Base-by-base conservation (phyloP, 164 flowering plant genomes). In the Kingdonia uniflora region DNA sequence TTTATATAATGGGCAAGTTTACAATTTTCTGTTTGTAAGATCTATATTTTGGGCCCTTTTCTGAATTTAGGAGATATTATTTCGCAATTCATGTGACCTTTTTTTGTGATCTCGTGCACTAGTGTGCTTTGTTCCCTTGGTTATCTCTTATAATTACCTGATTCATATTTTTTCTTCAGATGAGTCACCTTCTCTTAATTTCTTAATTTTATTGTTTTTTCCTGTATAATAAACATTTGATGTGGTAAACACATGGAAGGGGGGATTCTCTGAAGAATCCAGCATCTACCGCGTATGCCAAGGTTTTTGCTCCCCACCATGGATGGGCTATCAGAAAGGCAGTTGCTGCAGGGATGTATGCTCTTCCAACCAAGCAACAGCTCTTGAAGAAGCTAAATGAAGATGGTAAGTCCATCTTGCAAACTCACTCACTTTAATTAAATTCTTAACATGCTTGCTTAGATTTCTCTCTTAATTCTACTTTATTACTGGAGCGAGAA, bases 291-390 rank as follows among this genome's bases (percentile, higher is more conserved):
- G 97, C 97, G 49, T 90, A 90, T 73, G 63, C 80, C 12, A 68
- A 82, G 62, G 85, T 77, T 17, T 87, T 91, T 62, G 95, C 95
- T 2, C 95, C 95, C 38, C 87, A 66, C 55, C 95, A 87, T 58
- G 63, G 82, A 12, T 90, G 97, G 97, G 76, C 95, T 14, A 71
- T 90, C 54, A 75, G 97, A 68, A 76, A 82, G 23, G 91, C 95
- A 12, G 97, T 81, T 62, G 63, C 56, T 64, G 87, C 90, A 16
- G 95, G 94, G 20, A 84, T 90, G 91, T 86, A 74, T 71, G 74
- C 97, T n/a, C 84, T 90, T 39, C 97, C 97, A 23, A 61, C 91
- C 23, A 78, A 81, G 66, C 80, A 80, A 6, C 87, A 84, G 56
- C 88, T 90, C 42, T 57, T 84, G 57, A 4, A 63, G 40, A 81